Evolutionary conservation across 495 filamentous ascomycete genomes (phyloP).

Genomic region (Apodospora peruviana): DNA sequence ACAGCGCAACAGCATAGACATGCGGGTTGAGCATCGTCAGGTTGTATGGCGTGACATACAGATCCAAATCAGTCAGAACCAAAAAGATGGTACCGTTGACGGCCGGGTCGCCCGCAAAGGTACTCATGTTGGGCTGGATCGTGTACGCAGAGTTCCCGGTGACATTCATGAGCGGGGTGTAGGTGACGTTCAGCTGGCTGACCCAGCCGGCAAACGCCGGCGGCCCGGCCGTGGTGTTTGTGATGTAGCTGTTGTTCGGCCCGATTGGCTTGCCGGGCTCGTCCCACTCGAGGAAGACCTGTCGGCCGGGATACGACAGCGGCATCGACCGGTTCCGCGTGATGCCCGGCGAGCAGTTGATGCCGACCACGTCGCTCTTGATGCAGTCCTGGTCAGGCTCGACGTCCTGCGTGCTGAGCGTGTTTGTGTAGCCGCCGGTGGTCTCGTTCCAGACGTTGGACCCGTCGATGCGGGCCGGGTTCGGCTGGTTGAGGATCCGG

Average conservation of each 20-base stretch:
- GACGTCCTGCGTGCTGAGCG: constrained; percentile 31
- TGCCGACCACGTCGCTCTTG: constrained; percentile 43
- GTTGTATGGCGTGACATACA: constrained; percentile 73
- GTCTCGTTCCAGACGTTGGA: constrained; percentile 51
- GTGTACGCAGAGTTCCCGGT: constrained; percentile 56
- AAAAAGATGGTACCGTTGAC: constrained; percentile 80
- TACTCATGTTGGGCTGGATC: constrained; percentile 60
- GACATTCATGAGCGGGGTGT: constrained; percentile 58
- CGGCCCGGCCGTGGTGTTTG: constrained; percentile 48
- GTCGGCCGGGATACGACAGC: constrained; percentile 69
- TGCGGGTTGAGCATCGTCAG: constrained; percentile 67
- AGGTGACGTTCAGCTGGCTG: constrained; percentile 80
- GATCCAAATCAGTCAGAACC: constrained; percentile 64
- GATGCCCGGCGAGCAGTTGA: constrained; percentile 58
- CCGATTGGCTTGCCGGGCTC: constrained; percentile 62
- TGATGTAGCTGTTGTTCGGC: constrained; percentile 78
- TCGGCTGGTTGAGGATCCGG: constrained; percentile 71
- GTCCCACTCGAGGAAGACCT: constrained; percentile 70
- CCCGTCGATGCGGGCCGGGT: constrained; percentile 56
- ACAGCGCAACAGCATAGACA: constrained; percentile 68
- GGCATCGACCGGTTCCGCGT: constrained; percentile 60
- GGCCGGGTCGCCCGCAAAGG: constrained; percentile 60
- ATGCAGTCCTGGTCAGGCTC: constrained; percentile 42
- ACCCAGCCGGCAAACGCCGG: constrained; percentile 73
- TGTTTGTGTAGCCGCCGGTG: constrained; percentile 42